A percentile compares a stretch with the other conserved stretches of the same genome.
These are phyloP conservation scores for Rhododendron molle DNA, from an alignment of 148 eudicot genomes.

Conservation along the genomic window DNA sequence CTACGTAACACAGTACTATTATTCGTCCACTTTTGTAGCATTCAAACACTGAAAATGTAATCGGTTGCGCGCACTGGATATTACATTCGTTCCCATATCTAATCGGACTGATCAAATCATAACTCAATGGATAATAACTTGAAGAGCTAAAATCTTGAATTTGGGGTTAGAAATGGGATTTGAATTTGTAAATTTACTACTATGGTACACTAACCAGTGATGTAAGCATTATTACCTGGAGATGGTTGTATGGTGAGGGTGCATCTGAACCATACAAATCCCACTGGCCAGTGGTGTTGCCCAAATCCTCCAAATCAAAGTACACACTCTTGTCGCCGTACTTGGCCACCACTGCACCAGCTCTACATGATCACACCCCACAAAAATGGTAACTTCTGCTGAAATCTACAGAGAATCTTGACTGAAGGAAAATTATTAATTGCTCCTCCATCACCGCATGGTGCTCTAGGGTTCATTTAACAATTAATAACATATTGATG, in stretches of 20 bases:
- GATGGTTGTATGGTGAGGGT: slow-evolving; percentile 91
- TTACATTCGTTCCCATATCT: too few species aligned
- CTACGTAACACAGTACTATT: background rate
- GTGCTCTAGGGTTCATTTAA: background rate
- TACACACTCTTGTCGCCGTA: slow-evolving; percentile 96
- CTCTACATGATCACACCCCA: slow-evolving; percentile 19
- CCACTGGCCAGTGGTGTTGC: slow-evolving; percentile 98
- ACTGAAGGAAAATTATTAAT: background rate
- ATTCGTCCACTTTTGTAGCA: background rate
- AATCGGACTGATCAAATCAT: background rate
- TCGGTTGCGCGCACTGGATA: background rate
- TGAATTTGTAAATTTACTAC: background rate
- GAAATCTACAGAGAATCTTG: background rate
- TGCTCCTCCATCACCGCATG: background rate
- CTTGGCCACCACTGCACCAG: slow-evolving; percentile 76
- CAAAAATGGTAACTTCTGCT: background rate
- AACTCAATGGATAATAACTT: background rate
- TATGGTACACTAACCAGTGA: background rate
- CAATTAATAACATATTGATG: background rate
- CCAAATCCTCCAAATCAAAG: slow-evolving; percentile 92
- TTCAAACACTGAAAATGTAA: background rate
- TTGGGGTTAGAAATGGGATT: background rate
- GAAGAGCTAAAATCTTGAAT: background rate
- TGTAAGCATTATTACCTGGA: slow-evolving; percentile 50
- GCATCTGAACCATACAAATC: slow-evolving; percentile 99